A percentile compares a stretch with the other conserved stretches of the same genome.
These are phyloP conservation scores for Phytophthora lateralis DNA, from an alignment of 352 stramenopile species.

Conservation along the genomic window DNA sequence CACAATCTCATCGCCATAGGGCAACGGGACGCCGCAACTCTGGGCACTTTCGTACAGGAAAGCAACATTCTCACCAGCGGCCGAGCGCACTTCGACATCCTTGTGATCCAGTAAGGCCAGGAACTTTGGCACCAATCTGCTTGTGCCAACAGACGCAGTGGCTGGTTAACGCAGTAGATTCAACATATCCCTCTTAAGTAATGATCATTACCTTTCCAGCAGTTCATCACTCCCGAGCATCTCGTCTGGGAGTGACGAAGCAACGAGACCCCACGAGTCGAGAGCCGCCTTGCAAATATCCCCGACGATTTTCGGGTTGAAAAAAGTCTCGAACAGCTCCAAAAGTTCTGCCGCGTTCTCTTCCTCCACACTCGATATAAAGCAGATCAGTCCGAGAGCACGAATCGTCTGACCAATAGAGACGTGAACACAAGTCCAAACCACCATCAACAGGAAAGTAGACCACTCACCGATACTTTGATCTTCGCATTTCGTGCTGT, in stretches of 20 bases:
- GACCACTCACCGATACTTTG: constrained; percentile 62
- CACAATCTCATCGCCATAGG: constrained; percentile 72
- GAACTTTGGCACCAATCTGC: constrained; percentile 73
- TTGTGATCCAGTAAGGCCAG: constrained; percentile 73
- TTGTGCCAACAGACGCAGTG: not conserved
- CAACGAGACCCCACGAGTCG: constrained; percentile 76
- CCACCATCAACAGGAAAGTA: not conserved
- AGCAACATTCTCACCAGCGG: constrained; percentile 86
- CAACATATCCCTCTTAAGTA: not conserved
- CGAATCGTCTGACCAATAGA: constrained; percentile 53
- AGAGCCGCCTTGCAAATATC: constrained; percentile 71
- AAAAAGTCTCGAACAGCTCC: constrained; percentile 67
- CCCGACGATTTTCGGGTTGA: constrained; percentile 66
- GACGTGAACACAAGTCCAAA: not conserved
- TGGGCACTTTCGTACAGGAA: constrained; percentile 77
- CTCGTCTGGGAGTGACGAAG: constrained; percentile 64
- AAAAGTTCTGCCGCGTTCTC: constrained; percentile 78
- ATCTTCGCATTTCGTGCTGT: constrained; percentile 61
- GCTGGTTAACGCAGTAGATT: constrained; percentile 5
- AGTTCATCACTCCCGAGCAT: constrained; percentile 55
- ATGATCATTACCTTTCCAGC: constrained; percentile 53
- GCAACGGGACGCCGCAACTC: constrained; percentile 50
- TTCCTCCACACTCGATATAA: constrained; percentile 78
- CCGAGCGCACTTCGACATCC: constrained; percentile 82
- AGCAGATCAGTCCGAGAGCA: constrained; percentile 74